A percentile compares a stretch with the other conserved stretches of the same genome.
Conservation (phyloP, 2,329 filamentous ascomycete genomes). For the Cylindrodendrum hubeiense region DNA sequence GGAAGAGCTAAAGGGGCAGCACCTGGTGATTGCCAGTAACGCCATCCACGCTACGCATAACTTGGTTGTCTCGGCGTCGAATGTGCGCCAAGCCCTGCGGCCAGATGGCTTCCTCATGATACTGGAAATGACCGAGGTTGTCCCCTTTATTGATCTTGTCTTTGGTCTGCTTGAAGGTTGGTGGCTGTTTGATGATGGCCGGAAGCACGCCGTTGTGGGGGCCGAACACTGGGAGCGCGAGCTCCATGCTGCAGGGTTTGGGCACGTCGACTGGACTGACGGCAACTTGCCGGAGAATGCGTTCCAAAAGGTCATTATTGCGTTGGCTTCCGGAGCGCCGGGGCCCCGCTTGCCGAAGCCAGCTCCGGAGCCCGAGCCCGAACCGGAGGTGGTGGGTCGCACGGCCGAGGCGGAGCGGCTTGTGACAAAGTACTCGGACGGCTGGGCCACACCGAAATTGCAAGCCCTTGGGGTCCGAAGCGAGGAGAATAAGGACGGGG, state of each 20-base stretch:
- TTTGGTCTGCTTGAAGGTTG: conserved; percentile 20
- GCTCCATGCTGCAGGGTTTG: not conserved
- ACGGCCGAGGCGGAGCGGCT: no score
- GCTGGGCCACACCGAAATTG: no score
- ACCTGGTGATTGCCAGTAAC: conserved; percentile 18
- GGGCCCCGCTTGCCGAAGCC: no score
- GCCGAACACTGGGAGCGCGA: not conserved
- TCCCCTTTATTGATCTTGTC: conserved; percentile 1
- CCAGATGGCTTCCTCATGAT: conserved; percentile 20
- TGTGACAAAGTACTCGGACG: no score
- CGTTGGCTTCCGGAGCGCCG: conserved; percentile 6
- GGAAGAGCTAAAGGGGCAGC: not conserved
- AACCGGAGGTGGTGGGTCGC: no score
- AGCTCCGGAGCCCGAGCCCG: no score
- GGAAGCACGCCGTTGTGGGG: not conserved
- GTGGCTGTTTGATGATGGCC: conserved; percentile 23
- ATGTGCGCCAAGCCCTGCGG: not conserved
- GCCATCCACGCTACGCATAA: conserved; percentile 14
- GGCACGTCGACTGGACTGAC: conserved; percentile 23
- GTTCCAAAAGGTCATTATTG: conserved; percentile 3
- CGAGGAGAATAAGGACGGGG: no score
- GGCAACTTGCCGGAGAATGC: conserved; percentile 9
- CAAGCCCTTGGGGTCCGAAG: no score
- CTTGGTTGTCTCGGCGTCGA: not conserved
- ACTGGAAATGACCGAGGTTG: conserved; percentile 9